Evolutionary conservation across 805 yeast species (phyloP).

Genomic region (Danielozyma ontarioensis): DNA sequence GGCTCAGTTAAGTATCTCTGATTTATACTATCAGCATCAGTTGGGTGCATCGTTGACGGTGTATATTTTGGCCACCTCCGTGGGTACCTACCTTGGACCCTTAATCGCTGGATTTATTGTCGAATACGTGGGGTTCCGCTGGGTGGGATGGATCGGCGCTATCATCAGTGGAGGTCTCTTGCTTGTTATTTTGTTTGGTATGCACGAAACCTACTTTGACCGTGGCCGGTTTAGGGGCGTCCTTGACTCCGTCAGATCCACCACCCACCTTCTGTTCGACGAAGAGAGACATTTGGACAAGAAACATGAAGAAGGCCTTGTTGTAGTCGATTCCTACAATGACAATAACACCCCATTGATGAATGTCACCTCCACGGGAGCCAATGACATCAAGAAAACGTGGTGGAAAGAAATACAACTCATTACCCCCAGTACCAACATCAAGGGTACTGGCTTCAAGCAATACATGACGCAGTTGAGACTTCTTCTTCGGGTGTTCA

Average conservation of each 20-base stretch:
- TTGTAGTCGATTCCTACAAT: slow-evolving; percentile 12
- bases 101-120: slow-evolving; percentile 71
- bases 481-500: slow-evolving; percentile 50
- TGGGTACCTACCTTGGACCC: slow-evolving; percentile 78
- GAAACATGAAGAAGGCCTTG: slow-evolving; percentile 4
- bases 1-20: slow-evolving; percentile 63
- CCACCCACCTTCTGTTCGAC: slow-evolving; percentile 1
- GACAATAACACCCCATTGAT: slow-evolving; percentile 3
- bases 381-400: slow-evolving; percentile 31
- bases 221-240: slow-evolving; percentile 28
- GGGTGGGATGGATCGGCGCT: slow-evolving; percentile 77
- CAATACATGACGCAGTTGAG: slow-evolving; percentile 54
- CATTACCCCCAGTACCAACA: slow-evolving; percentile 53
- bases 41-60: slow-evolving; percentile 66
- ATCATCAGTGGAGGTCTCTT: slow-evolving; percentile 45
- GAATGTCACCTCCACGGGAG: slow-evolving; percentile 23
- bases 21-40: slow-evolving; percentile 74
- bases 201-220: slow-evolving; percentile 65
- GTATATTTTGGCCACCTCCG: slow-evolving; percentile 69
- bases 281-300: slow-evolving; percentile 3
- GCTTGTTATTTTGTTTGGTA: slow-evolving; percentile 48
- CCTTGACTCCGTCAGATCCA: slow-evolving; percentile 4
- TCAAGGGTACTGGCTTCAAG: slow-evolving; percentile 59
- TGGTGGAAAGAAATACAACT: slow-evolving; percentile 44
- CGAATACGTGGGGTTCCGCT: slow-evolving; percentile 57